A percentile compares a stretch with the other conserved stretches of the same genome.
phyloP scores from a whole-genome alignment of 108 stramenopile species.

The Skeletonema menzelii region DNA sequence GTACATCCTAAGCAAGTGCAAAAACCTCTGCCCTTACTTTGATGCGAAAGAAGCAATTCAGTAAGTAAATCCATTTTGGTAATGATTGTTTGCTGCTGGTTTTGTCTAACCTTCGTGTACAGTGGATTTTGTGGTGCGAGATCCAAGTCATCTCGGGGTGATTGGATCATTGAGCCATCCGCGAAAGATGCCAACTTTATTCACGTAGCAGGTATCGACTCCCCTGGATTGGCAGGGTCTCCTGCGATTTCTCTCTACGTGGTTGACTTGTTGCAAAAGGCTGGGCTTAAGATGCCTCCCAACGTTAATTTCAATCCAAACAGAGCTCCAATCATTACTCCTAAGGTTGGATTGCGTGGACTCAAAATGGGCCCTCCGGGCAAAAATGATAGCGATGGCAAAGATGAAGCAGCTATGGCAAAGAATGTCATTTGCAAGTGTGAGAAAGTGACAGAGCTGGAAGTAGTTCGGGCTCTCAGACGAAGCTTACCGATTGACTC shows the following conservation, averaged over 20 bases:
- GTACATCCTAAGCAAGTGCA: constrained; percentile 81
- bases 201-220: constrained; percentile 82
- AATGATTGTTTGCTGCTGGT: background rate
- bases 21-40: constrained; percentile 64
- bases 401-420: constrained; percentile 60
- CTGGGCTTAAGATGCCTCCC: constrained; percentile 49
- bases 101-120: constrained; percentile 6
- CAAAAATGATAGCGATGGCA: constrained; percentile 65
- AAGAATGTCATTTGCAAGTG: constrained; percentile 79
- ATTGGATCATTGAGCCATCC: constrained; percentile 83
- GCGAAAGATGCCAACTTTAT: constrained; percentile 62
- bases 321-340: constrained; percentile 77
- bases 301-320: constrained; percentile 72
- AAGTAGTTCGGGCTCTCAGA: constrained; percentile 73
- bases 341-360: constrained; percentile 67
- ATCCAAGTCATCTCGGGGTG: constrained; percentile 67
- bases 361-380: constrained; percentile 71
- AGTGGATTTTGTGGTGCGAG: constrained; percentile 76
- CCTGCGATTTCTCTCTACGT: constrained; percentile 83
- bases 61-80: background rate
- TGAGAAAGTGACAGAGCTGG: constrained; percentile 79
- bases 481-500: constrained; percentile 77
- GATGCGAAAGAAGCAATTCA: constrained; percentile 71
- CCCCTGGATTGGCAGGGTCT: constrained; percentile 76
- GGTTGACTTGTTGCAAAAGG: constrained; percentile 56